Conservation (phyloP, 2,329 filamentous ascomycete species). For the Domatiomyces globalis region DNA sequence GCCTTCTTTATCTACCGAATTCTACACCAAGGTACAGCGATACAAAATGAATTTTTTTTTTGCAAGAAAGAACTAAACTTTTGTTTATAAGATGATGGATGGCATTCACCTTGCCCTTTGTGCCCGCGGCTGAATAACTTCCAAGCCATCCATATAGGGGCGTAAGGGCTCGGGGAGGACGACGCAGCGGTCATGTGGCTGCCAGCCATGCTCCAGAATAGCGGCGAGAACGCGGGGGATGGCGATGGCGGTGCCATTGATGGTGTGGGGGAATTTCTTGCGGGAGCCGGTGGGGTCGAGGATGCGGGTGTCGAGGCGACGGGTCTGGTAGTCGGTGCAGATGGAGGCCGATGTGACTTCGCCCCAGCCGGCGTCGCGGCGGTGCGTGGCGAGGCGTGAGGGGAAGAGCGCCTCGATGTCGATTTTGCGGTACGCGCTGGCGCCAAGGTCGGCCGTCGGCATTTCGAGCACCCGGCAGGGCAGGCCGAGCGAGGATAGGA, state of each 20-base stretch:
- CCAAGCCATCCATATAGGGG: conserved; percentile 68
- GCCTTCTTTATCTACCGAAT: too few species aligned
- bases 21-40: too few species aligned
- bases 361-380: conserved; percentile 64
- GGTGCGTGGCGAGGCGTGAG: conserved; percentile 40
- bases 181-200: conserved; percentile 54
- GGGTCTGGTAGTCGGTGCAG: conserved; percentile 87
- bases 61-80: too few species aligned
- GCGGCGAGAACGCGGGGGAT: conserved; percentile 81
- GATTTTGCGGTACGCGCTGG: conserved; percentile 70
- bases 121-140: conserved; percentile 37
- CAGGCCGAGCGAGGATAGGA: conserved; percentile 61
- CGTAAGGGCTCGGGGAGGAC: conserved; percentile 64
- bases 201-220: conserved; percentile 74
- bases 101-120: background rate
- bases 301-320: conserved; percentile 63
- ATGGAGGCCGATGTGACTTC: conserved; percentile 83
- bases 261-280: conserved; percentile 66
- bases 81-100: too few species aligned
- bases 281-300: conserved; percentile 38
- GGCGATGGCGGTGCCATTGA: conserved; percentile 88
- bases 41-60: too few species aligned
- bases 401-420: conserved; percentile 96
- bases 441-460: conserved; percentile 77
- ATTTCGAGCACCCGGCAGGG: conserved; percentile 85